phyloP scores from a whole-genome alignment of 495 filamentous ascomycete species.

The Xylaria castorea region DNA sequence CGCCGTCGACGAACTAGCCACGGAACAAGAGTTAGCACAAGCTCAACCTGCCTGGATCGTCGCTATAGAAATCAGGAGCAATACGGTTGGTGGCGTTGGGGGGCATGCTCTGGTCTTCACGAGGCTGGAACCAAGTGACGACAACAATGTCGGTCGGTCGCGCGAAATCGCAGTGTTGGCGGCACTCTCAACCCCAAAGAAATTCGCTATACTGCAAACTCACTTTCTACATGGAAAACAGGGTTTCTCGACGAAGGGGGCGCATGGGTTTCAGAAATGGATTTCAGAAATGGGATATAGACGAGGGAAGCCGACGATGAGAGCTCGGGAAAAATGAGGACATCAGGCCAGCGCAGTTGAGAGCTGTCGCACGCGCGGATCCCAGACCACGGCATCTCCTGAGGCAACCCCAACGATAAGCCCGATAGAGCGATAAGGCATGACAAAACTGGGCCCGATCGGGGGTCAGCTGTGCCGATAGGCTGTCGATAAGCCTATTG shows the following conservation, averaged over 20 bases:
- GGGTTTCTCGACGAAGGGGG: not conserved
- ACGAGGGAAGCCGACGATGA: conserved; percentile 1
- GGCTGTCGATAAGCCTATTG: not conserved
- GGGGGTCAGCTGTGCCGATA: not conserved
- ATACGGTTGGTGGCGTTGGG: not conserved
- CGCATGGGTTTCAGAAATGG: not conserved
- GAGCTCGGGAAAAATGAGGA: conserved; percentile 17
- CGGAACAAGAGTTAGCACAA: conserved; percentile 5
- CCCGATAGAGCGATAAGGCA: conserved; percentile 18
- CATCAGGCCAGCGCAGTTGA: conserved; percentile 25
- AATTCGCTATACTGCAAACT: conserved; percentile 15
- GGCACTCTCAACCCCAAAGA: not conserved
- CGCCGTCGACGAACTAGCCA: conserved; percentile 23
- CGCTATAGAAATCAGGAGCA: not conserved
- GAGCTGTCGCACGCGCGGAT: conserved; percentile 27
- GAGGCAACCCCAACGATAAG: conserved; percentile 24
- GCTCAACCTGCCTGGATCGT: not conserved
- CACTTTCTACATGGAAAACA: conserved; percentile 40
- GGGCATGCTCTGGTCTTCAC: conserved; percentile 3
- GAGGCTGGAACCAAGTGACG: not conserved
- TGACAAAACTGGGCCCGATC: not conserved
- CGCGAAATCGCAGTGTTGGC: not conserved
- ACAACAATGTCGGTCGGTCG: conserved; percentile 14
- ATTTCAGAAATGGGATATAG: not conserved
- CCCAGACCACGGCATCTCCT: conserved; percentile 23